Evolutionary conservation across 306 rosid species (phyloP), one percentile per base, ranked within the genome.

Genomic region (Ochetophila trinervis): DNA sequence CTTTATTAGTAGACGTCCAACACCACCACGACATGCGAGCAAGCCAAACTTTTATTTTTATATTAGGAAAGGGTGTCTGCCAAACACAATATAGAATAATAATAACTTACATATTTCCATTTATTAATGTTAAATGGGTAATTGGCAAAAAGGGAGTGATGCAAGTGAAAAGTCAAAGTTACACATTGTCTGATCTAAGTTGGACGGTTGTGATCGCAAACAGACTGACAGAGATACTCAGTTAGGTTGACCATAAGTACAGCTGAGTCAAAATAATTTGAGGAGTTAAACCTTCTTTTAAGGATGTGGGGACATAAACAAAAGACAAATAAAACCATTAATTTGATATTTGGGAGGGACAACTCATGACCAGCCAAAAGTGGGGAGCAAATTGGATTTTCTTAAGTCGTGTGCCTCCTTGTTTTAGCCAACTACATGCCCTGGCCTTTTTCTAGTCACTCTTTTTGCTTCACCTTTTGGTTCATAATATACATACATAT

Each of bases 171-270:
- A 84, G 95, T 92, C 95, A 84, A 92, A 82, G 82, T 79, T 79
- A 56, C 81, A 72, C 78, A 74, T 76, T 87, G 95, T 89, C 82
- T 81, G 94, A 83, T 79, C 49, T 67, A 2, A 36, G 62, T 76
- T 87, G 97, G 95, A 89, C 55, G 85, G 81, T 89, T 87, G 78
- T 77, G 93, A 87, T 89, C 85, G 58, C 73, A 78, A 27, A 54
- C 74, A 74, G 82, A 56, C 82, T 79, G 91, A 84, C 86, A 92
- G 14, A 83, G 94, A 87, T 86, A 86, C 89, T 80, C 60, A 75
- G 76, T 78, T 87, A 69, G 76, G 87, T 79, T 84, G 83, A 85
- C 86, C 72, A 71, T 23, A 53, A 35, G 60, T 44, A 75, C 42
- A 35, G 62, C 19, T 50, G 51, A 63, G 71, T 70, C 69, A 69